Conservation (phyloP, 2,329 filamentous ascomycete genomes). For the Trichoderma sp. region DNA sequence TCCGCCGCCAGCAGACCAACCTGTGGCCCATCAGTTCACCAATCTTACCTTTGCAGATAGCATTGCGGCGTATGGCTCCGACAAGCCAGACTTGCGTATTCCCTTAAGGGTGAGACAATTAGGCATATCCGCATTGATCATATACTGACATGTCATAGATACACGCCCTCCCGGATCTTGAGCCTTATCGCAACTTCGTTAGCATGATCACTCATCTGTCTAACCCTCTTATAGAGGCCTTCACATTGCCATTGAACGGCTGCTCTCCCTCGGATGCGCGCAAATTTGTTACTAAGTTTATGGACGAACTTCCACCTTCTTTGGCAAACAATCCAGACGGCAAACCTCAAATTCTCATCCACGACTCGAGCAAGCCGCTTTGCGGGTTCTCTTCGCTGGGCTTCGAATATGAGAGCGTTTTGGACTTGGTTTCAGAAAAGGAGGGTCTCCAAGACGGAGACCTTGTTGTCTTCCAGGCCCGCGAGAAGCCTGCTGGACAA, state of each 20-base stretch:
- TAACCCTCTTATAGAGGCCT: slow-evolving; percentile 70
- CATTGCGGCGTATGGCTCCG: slow-evolving; percentile 78
- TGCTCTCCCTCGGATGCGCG: slow-evolving; percentile 52
- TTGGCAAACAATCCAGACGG: slow-evolving; percentile 70
- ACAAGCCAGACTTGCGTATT: slow-evolving; percentile 88
- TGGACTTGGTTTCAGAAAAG: slow-evolving; percentile 30
- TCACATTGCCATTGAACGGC: slow-evolving; percentile 61
- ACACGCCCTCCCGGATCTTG: slow-evolving; percentile 57
- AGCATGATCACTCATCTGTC: slow-evolving; percentile 70
- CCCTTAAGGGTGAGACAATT: slow-evolving; percentile 54
- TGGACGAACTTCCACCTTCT: slow-evolving; percentile 59
- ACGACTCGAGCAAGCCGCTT: slow-evolving; percentile 70
- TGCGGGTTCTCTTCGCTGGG: slow-evolving; percentile 75
- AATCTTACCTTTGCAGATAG: slow-evolving; percentile 42
- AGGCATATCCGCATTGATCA: background rate
- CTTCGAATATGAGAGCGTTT: slow-evolving; percentile 58
- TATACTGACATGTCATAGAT: slow-evolving; percentile 49
- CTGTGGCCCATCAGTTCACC: slow-evolving; percentile 33
- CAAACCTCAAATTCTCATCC: slow-evolving; percentile 75
- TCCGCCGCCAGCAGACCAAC: slow-evolving; percentile 20
- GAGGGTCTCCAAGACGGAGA: slow-evolving; percentile 62
- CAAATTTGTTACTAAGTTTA: slow-evolving; percentile 65
- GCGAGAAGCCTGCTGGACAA: slow-evolving; percentile 59
- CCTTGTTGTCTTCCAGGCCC: slow-evolving; percentile 77
- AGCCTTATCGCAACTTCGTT: slow-evolving; percentile 58